Conservation (phyloP, 352 stramenopile genomes). For the Pythium monospermum region DNA sequence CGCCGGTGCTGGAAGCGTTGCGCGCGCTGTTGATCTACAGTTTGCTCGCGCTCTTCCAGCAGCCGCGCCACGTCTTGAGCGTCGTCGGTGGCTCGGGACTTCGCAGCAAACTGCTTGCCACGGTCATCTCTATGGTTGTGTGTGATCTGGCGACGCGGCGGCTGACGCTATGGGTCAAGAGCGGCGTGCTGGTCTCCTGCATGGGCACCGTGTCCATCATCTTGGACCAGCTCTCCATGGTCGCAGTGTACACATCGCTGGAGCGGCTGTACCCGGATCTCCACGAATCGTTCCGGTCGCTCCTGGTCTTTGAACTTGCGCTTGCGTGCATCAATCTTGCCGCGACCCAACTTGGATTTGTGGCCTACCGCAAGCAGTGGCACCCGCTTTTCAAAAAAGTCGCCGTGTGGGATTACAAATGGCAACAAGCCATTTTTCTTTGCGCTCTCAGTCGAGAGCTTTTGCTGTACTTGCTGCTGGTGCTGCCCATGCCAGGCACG, state of each 20-base stretch:
- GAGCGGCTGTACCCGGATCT: slow-evolving; percentile 46
- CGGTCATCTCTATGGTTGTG: slow-evolving; percentile 48
- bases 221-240: slow-evolving; percentile 55
- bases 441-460: slow-evolving; percentile 58
- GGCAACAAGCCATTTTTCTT: slow-evolving; percentile 29
- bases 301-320: slow-evolving; percentile 56
- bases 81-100: slow-evolving; percentile 16
- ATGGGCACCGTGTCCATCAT: slow-evolving; percentile 64
- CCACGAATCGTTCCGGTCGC: slow-evolving; percentile 29
- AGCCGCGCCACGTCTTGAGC: slow-evolving; percentile 15
- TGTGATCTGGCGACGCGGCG: slow-evolving; percentile 56
- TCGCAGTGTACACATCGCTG: slow-evolving; percentile 58
- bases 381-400: slow-evolving; percentile 60
- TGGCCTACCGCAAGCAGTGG: slow-evolving; percentile 56
- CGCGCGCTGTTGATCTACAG: slow-evolving; percentile 63
- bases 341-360: slow-evolving; percentile 49
- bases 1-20: slow-evolving; percentile 59
- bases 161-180: slow-evolving; percentile 68
- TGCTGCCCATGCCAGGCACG: slow-evolving; percentile 36
- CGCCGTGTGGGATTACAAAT: slow-evolving; percentile 49
- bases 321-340: slow-evolving; percentile 45
- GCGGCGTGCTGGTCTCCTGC: slow-evolving; percentile 62
- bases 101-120: slow-evolving; percentile 33
- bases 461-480: slow-evolving; percentile 53
- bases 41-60: slow-evolving; percentile 51